Conservation (phyloP, 257 asterid genomes). For the Handroanthus guayacan region DNA sequence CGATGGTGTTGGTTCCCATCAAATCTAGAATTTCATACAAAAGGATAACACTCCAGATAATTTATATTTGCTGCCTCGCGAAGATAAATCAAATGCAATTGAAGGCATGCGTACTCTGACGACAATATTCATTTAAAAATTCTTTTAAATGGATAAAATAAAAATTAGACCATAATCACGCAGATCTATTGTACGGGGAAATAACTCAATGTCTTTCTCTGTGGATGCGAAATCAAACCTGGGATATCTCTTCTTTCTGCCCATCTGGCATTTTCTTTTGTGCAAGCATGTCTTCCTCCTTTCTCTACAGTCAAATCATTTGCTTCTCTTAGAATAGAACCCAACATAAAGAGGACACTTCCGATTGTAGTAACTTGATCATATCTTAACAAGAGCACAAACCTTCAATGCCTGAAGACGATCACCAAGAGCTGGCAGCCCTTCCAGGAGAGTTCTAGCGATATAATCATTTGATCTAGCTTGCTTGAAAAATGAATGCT, state of each 20-base stretch:
- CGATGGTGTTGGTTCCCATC: constrained; percentile 12
- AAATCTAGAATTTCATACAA: background rate
- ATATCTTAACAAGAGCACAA: constrained; percentile 28
- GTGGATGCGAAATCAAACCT: constrained; percentile 57
- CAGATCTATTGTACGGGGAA: background rate
- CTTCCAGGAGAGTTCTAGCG: constrained; percentile 74
- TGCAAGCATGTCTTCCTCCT: constrained; percentile 97
- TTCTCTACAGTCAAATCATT: constrained; percentile 53
- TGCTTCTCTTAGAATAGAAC: constrained; percentile 40
- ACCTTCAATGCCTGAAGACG: constrained; percentile 89
- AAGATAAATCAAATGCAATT: constrained; percentile 2
- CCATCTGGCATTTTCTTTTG: constrained; percentile 98
- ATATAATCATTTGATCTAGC: constrained; percentile 92
- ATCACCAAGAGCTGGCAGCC: constrained; percentile 92
- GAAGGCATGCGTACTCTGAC: background rate
- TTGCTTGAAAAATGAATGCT: constrained; percentile 94
- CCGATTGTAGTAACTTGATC: constrained; percentile 26
- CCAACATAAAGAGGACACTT: constrained; percentile 31
- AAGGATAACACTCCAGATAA: background rate
- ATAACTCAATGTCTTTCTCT: constrained; percentile 16
- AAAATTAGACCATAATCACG: constrained; percentile 2
- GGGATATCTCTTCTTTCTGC: constrained; percentile 90
- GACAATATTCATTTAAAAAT: constrained; percentile 13
- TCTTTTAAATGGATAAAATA: background rate
- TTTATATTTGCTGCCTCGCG: background rate